Base-by-base conservation (phyloP, 805 yeast genomes). In the Pichia insulana region DNA sequence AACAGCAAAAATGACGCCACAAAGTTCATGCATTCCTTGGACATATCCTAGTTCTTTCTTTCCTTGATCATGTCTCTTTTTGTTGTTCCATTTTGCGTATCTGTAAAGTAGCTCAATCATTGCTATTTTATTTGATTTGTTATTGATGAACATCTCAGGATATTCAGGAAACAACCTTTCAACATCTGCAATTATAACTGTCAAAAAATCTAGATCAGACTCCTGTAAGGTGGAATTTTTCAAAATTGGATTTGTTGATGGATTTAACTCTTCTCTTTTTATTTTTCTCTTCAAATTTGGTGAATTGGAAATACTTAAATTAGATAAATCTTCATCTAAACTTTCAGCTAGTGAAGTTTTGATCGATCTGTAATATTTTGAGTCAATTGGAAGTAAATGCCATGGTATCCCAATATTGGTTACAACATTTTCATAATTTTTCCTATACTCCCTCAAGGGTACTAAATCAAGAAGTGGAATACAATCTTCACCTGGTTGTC, bases 11-110 rank as follows among this genome's bases (percentile, higher is more conserved):
- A 75, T 60, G 41, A 74, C 52, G 1, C 79, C 80, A 40, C 69
- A 56, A 4, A 74, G 57, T 52, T 75, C 80, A 56, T 75, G 80
- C 39, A 73, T 53, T 1, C 80, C 80, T 52, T 75, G 80, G 47
- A 67, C 69, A 47, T 71, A 71, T 10, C 51, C 47, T 11, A 43
- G 10, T 36, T 36, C 22, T 30, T 43, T 43, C 16, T 31, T 31
- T 7, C 37, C 40, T 15, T 35, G 34, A 8, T 19, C 13, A 3
- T 18, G 16, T 31, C 43, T 26, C 3, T 40, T 31, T 12, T 49
- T 50, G 9, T 51, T 51, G 42, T 69, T 66, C 48, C 72, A 65
- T 55, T 70, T 71, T 44, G 74, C 62, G 76, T 77, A 73, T 3
- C 68, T 56, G 52, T 59, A 75, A 9, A 75, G 55, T 3, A 73